Conservation (phyloP, 768 basidiomycete genomes). For the Pleurotus giganteus region DNA sequence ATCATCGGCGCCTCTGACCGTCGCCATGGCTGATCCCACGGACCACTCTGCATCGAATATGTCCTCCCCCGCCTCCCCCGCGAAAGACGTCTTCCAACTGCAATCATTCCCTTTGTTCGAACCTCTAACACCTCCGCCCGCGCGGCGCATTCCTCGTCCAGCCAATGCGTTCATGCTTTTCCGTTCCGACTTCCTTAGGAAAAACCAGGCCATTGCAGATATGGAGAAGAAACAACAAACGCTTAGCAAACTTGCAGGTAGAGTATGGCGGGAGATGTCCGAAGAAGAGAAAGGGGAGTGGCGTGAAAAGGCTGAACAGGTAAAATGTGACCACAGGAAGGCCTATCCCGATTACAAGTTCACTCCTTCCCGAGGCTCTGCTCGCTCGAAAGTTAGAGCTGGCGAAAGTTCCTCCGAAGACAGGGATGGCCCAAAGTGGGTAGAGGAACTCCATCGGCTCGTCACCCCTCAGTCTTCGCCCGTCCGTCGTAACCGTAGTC, state of each 20-base stretch:
- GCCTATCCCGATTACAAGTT: slow-evolving; percentile 64
- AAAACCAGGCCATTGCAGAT: slow-evolving; percentile 39
- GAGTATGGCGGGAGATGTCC: slow-evolving; percentile 61
- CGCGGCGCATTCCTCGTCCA: slow-evolving; percentile 65
- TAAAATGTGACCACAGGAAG: slow-evolving; percentile 43
- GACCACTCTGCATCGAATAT: no score
- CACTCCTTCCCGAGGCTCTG: slow-evolving; percentile 41
- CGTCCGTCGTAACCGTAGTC: neutral
- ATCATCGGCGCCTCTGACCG: no score
- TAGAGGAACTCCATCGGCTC: slow-evolving; percentile 15
- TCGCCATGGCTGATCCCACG: no score
- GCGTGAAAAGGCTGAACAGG: slow-evolving; percentile 44
- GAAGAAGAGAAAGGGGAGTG: slow-evolving; percentile 45
- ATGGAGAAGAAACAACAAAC: slow-evolving; percentile 71
- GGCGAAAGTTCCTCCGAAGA: slow-evolving; percentile 14
- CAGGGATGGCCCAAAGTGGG: slow-evolving; percentile 25
- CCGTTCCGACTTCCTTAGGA: slow-evolving; percentile 61
- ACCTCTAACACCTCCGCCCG: slow-evolving; percentile 10
- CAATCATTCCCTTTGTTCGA: neutral
- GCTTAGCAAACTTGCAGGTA: slow-evolving; percentile 67
- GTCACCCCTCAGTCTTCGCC: slow-evolving; percentile 14
- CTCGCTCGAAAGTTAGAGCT: slow-evolving; percentile 28
- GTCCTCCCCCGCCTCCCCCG: neutral
- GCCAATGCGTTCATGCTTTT: slow-evolving; percentile 86
- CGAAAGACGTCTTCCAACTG: neutral